Evolutionary conservation across 139 green algal species (phyloP), one percentile per base, ranked within the genome.

Genomic region (Coccomyxa sp.): DNA sequence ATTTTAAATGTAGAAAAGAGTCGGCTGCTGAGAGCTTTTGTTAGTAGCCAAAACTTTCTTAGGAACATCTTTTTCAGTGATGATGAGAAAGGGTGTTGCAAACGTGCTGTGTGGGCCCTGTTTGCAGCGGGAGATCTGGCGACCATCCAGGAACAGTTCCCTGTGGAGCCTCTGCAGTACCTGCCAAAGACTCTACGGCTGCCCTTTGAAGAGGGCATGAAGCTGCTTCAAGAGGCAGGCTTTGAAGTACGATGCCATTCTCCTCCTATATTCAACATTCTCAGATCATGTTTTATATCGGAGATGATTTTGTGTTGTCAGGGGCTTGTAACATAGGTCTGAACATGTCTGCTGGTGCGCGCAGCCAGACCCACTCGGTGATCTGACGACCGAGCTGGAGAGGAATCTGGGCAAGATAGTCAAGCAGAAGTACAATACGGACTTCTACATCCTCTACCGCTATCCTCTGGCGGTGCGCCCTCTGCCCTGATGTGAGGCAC

Each of bases 401-500:
- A 89, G 93, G 17, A 80, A 86, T 17, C 91, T 99, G 81, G 97
- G 97, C 27, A 88, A 88, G 78, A 86, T 99, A 11, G 94, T 99
- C 16, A 97, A 97, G 89, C 84, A 96, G 58, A 96, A 98, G 93
- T 97, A 98, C 91, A 85, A 91, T 79, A 98, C 96, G 3, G 97
- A 99, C 92, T 99, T 99, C 87, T 99, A 98, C 93, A 97, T 98
- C 58, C 90, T 99, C 59, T 91, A 97, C 89, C 85, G 89, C 76
- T 94, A 93, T 84, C 92, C 94, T 27, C 82, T 92, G 30, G 90
- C 83, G 51, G 91, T 96, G 83, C 68, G 88, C 13, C 60, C 14
- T 83, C 18, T 67, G 27, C 80, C 38, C 38, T 51, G 38, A 3
- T 51, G 57, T 82, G 32, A 67, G 31, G 30, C 38, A 23, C 63